Evolutionary conservation across 2,329 filamentous ascomycete genomes (phyloP), one percentile per base, ranked within the genome.

Genomic region (Elsinoe batatas): DNA sequence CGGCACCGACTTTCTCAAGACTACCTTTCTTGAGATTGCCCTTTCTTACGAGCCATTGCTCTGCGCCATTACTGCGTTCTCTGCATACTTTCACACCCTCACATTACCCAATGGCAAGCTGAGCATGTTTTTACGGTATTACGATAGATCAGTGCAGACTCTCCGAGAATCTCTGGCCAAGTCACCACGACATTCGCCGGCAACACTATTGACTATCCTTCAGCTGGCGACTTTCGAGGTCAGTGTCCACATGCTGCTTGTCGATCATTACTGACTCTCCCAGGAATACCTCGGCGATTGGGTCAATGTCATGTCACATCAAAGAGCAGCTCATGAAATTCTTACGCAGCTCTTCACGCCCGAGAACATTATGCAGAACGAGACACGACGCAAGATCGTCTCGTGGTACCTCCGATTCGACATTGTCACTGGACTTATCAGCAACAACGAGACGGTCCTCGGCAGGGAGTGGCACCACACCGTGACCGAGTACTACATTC

Each of bases 241-340:
- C 76, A 65, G 74, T 60, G 15, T 30, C 10, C 33, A 30, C 36
- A 32, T 47, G 17, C 36, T 15, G 5, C 22, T 37, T 18, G 47
- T 33, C 4, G 11, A 20, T 12, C 10, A 10, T 18, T 17, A 38
- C 57, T 61, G 17, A 56, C 53, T 30, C 35, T 49, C 43, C 43
- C 64, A 95, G 89, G 93, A 97, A 71, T 94, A 90, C 64, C 78
- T 97, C 44, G 93, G 93, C 11, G 93, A 98, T 67, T 97, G 90
- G 90, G 82, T 94, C 54, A 96, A 94, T 64, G 76, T 97, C 13
- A 85, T 93, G 71, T 88, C 90, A 18, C 93, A 97, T 67, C 91
- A 96, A 68, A 89, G 86, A 66, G 93, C 91, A 10, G 93, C 93
- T 0, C 82, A 87, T 65, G 82, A 88, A 60, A 85, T 97, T 63